Base-by-base conservation (phyloP, 345 rosid genomes). In the Nephelium lappaceum region DNA sequence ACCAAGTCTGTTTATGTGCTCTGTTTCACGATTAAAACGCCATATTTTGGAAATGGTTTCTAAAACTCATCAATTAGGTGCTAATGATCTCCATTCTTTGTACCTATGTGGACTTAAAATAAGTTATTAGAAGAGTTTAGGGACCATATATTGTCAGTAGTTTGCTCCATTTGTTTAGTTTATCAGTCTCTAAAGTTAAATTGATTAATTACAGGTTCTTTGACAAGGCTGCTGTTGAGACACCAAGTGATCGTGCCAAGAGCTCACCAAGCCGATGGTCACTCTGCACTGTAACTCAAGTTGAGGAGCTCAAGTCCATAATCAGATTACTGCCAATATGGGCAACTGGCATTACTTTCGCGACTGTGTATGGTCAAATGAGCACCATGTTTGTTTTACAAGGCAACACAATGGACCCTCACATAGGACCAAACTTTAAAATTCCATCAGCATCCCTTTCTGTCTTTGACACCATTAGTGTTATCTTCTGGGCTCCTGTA, bases 361-460 rank as follows among this genome's bases (percentile, higher is more conserved):
- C 99, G 0, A 86, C 97, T 2, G 99, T 94, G 2, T 93, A 92
- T 80, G 78, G 93, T 67, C 99, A 95, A 82, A 95, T 95, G 99
- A 92, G 82, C 86, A 92, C 95, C 36, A 91, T 94, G 95, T 93
- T 92, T 27, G 99, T 95, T 72, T 79, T 93, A 58, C 99, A 95
- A 85, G 99, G 99, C 36, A 92, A 93, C 86, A 90, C 92, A 69
- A 81, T 95, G 93, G 98, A 95, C 82, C 97, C 87, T 73, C 94
- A 88, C 85, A 91, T 92, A 89, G 99, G 97, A 0, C 91, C 91
- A 0, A 3, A 80, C 80, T 95, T 95, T 63, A 67, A 80, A 78
- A 93, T 93, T 76, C 99, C 99, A 23, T 91, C 99, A 0, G 98
- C 99, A n/a, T 92, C 99, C 12, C 92, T 93, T 64, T 93, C 97